These are phyloP conservation scores for Catharanthus roseus DNA, from an alignment of 257 asterid genomes.

Conservation along the genomic window DNA sequence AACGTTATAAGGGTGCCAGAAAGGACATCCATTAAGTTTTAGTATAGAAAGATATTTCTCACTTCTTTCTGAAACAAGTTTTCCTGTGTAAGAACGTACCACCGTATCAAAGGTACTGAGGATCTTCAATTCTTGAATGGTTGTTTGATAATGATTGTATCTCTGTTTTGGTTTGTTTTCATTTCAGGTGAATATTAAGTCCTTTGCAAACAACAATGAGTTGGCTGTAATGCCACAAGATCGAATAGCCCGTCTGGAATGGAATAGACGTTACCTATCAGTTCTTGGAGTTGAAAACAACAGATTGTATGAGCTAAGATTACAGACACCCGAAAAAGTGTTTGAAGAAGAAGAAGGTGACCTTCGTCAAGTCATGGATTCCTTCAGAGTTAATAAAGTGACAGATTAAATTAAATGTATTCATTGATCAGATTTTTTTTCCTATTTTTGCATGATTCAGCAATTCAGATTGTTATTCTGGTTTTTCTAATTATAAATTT, in stretches of 20 bases:
- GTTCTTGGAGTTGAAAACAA: conserved; percentile 97
- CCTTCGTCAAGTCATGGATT: conserved; percentile 69
- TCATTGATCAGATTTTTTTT: neutral
- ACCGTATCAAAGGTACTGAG: too few relatives aligned
- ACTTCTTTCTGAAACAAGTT: too few relatives aligned
- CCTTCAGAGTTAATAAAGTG: conserved; percentile 70
- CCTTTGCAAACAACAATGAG: conserved; percentile 91
- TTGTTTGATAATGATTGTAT: conserved; percentile 8
- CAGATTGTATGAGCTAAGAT: conserved; percentile 55
- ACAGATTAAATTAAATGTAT: conserved; percentile 40
- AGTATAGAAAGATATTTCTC: too few relatives aligned
- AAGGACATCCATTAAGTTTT: too few relatives aligned
- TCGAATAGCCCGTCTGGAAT: conserved; percentile 70
- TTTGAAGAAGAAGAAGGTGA: conserved; percentile 68
- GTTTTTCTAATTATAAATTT: neutral
- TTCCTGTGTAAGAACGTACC: too few relatives aligned
- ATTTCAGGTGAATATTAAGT: conserved; percentile 73
- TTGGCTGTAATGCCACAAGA: conserved; percentile 91
- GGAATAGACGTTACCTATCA: conserved; percentile 84
- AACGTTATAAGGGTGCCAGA: too few relatives aligned
- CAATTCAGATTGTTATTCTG: neutral
- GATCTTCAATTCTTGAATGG: neutral
- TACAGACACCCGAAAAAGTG: conserved; percentile 78
- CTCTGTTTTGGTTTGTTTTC: neutral
- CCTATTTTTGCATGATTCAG: neutral